phyloP scores from a whole-genome alignment of 371 early-diverging fungal species.

The Choanephora cucurbitarum region DNA sequence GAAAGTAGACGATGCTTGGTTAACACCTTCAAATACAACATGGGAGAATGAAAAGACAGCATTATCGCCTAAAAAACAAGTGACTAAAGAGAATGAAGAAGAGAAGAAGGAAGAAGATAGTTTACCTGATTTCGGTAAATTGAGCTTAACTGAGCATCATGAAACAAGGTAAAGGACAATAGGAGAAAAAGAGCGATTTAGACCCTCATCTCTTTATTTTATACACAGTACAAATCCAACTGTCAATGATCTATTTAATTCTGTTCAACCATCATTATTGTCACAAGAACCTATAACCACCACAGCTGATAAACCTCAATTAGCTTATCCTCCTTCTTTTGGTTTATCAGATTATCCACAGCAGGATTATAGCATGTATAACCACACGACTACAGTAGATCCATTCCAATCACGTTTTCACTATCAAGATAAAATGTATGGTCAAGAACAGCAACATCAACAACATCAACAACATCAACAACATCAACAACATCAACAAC shows the following conservation, averaged over 20 bases:
- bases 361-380: too few species aligned
- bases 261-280: slow-evolving; percentile 22
- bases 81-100: not conserved
- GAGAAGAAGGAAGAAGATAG: too few species aligned
- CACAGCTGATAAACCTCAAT: too few species aligned
- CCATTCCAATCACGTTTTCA: slow-evolving; percentile 8
- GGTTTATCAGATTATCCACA: too few species aligned
- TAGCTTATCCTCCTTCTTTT: too few species aligned
- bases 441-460: slow-evolving; percentile 26
- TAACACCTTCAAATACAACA: slow-evolving; percentile 1
- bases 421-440: too few species aligned
- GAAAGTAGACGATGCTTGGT: slow-evolving; percentile 18
- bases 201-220: not conserved
- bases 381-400: too few species aligned
- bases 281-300: too few species aligned
- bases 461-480: slow-evolving; percentile 16
- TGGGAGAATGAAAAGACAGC: not conserved
- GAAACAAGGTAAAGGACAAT: too few species aligned
- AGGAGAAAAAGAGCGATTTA: too few species aligned
- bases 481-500: slow-evolving; percentile 14
- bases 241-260: slow-evolving; percentile 13
- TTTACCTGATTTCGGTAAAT: slow-evolving; percentile 10
- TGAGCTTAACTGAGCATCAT: slow-evolving; percentile 8
- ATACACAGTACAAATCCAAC: not conserved
- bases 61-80: not conserved